These are phyloP conservation scores for Aspergillus coremiiformis DNA, from an alignment of 495 filamentous ascomycete species.

Conservation along the genomic window DNA sequence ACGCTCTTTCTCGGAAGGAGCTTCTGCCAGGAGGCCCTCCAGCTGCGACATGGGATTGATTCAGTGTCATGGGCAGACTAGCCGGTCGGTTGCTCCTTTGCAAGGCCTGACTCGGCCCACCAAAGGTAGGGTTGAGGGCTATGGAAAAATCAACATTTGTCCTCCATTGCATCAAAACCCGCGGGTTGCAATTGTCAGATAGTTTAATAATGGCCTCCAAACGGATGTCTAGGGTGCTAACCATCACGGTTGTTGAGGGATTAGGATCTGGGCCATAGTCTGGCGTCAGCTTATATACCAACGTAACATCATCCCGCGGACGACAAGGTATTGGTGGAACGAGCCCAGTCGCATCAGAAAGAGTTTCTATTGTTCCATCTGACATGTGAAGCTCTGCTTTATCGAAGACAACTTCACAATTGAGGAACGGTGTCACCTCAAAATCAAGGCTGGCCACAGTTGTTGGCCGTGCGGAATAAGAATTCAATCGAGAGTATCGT, in stretches of 20 bases:
- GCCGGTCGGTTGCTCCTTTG: conserved; percentile 45
- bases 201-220: conserved; percentile 60
- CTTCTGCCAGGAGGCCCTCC: conserved; percentile 39
- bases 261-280: conserved; percentile 50
- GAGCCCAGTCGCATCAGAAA: conserved; percentile 53
- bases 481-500: conserved; percentile 66
- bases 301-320: conserved; percentile 76
- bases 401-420: conserved; percentile 61
- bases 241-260: conserved; percentile 37
- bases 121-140: conserved; percentile 55
- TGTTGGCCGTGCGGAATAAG: conserved; percentile 53
- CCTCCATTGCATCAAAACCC: conserved; percentile 71
- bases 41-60: conserved; percentile 22
- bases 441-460: conserved; percentile 79
- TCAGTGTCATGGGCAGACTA: conserved; percentile 41
- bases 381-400: conserved; percentile 57
- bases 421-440: conserved; percentile 77
- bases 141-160: conserved; percentile 78
- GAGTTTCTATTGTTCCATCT: conserved; percentile 59
- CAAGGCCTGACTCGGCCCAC: conserved; percentile 49
- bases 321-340: conserved; percentile 59
- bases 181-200: conserved; percentile 58
- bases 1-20: conserved; percentile 46
- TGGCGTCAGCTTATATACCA: conserved; percentile 71
- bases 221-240: conserved; percentile 52